Conservation (phyloP, 1,284 basidiomycete genomes). For the Cerrena zonata region DNA sequence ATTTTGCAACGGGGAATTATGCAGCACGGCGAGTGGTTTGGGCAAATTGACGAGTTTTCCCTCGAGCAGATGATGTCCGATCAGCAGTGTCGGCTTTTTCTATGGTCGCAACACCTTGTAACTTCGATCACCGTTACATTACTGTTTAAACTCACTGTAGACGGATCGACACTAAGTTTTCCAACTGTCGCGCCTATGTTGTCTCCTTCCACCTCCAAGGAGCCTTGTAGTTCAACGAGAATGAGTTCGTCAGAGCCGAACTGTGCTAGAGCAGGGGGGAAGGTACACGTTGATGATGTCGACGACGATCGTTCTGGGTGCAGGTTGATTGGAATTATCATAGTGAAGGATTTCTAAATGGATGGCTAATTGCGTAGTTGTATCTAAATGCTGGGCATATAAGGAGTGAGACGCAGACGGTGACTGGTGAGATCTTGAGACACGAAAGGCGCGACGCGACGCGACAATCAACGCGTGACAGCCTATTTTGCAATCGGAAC, state of each 20-base stretch:
- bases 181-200: slow-evolving; percentile 62
- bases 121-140: not conserved
- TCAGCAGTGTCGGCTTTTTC: slow-evolving; percentile 73
- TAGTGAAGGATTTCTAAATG: slow-evolving; percentile 4
- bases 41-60: slow-evolving; percentile 74
- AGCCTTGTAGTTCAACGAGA: slow-evolving; percentile 72
- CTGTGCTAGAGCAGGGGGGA: slow-evolving; percentile 55
- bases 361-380: not conserved
- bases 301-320: slow-evolving; percentile 15
- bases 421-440: not conserved
- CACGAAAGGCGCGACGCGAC: slow-evolving; percentile 3
- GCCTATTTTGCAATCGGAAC: not conserved
- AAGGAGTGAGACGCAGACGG: not conserved
- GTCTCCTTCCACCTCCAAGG: slow-evolving; percentile 56
- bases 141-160: slow-evolving; percentile 17
- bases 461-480: not conserved
- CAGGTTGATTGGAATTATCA: slow-evolving; percentile 27
- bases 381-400: not conserved
- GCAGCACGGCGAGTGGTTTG: slow-evolving; percentile 73
- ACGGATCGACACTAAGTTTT: slow-evolving; percentile 41
- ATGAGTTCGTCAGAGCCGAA: slow-evolving; percentile 67
- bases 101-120: not conserved
- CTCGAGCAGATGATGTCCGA: slow-evolving; percentile 86
- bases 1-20: slow-evolving; percentile 25
- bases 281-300: slow-evolving; percentile 31